Conservation (phyloP, 1,139 yeast species). For the Komagataea norvegica region DNA sequence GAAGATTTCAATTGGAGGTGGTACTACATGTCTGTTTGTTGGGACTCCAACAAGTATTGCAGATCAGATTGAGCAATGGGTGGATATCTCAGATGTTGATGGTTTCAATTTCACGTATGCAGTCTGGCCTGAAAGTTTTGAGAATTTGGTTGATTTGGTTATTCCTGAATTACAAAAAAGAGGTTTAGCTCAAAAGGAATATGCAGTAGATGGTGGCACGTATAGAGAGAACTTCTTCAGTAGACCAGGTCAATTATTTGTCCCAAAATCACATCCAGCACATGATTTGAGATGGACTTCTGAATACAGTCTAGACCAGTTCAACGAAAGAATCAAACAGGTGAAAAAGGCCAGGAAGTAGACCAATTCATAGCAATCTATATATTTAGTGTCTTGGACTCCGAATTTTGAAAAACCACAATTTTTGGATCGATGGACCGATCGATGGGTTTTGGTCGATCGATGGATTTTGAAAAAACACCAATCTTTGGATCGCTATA, state of each 20-base stretch:
- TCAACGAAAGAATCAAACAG: too few species aligned
- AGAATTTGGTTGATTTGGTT: conserved; percentile 29
- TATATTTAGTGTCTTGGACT: too few species aligned
- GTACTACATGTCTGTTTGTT: conserved; percentile 15
- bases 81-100: conserved; percentile 31
- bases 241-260: conserved; percentile 9
- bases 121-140: conserved; percentile 30
- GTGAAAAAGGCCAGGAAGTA: too few species aligned
- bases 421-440: too few species aligned
- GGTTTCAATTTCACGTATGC: conserved; percentile 35
- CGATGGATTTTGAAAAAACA: too few species aligned
- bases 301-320: conserved; percentile 30
- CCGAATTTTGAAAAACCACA: too few species aligned
- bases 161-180: conserved; percentile 5
- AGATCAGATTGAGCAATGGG: conserved; percentile 32
- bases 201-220: conserved; percentile 5
- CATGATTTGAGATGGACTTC: conserved; percentile 31
- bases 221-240: conserved; percentile 11
- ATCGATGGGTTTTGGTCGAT: too few species aligned
- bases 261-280: conserved; percentile 29
- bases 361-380: too few species aligned
- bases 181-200: conserved; percentile 1
- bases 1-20: conserved; percentile 31
- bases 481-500: too few species aligned
- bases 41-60: conserved; percentile 27